Evolutionary conservation across 2,329 filamentous ascomycete genomes (phyloP), one percentile per base, ranked within the genome.

Genomic region (Tolypocladium sp.): DNA sequence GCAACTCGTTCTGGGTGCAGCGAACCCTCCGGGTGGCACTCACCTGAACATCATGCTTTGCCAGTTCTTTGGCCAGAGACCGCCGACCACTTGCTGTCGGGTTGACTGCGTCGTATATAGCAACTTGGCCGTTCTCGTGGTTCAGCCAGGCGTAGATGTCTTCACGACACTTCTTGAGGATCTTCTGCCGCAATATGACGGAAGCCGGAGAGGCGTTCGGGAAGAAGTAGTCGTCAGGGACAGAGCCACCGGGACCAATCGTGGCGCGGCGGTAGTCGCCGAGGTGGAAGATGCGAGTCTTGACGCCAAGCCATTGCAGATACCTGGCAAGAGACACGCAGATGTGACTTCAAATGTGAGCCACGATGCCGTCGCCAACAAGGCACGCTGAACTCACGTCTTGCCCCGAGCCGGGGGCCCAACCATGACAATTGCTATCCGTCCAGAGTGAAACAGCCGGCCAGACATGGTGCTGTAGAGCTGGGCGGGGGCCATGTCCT

Each of bases 391-490:
- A 49, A 78, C 87, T 72, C 75, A 91, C 82, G 94, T 99, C 77
- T 99, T 99, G 62, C 94, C 94, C 69, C 94, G 87, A 44, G 94
- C 94, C 49, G 94, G 94, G 37, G 97, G 84, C 30, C 94, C 94
- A 65, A 97, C 94, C 72, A 96, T 97, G 64, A 94, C 93, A 67
- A 99, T 97, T 55, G 93, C 93, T 71, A 99, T 99, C 60, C 93
- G 87, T 55, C 94, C 94, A 27, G 94, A 97, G 74, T 99, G 94
- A 73, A 99, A 99, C 37, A 99, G 85, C 49, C 94, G 86, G 55
- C 94, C 94, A 55, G 93, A 97, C 82, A 97, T 96, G 57, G 94
- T 99, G 73, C 92, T 97, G 78, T 99, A 99, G 53, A 99, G 82
- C 77, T 99, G 94, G 65, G 94, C 94, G 37, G 94, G 94, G 6